Base-by-base conservation (phyloP, 1,139 yeast species). In the Geotrichum aggregatum region DNA sequence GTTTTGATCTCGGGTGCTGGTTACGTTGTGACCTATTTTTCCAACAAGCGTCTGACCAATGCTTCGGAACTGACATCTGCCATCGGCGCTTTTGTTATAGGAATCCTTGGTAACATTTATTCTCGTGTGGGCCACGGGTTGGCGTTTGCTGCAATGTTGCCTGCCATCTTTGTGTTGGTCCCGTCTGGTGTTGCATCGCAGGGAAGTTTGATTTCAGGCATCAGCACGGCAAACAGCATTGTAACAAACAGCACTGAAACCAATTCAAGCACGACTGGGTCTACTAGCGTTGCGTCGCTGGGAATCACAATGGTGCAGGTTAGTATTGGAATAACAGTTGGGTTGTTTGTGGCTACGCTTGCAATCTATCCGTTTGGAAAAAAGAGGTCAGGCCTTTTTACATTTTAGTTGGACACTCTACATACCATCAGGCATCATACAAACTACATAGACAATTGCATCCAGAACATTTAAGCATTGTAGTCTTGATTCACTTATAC, bases 121-220 rank as follows among this genome's bases (percentile, higher is more conserved):
- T 86, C 96, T 1, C 79, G 98, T 64, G 66, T 88, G 5, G 84
- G 92, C 63, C 87, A 84, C 64, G 96, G 96, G 14, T 79, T 91
- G 72, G 96, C 98, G 0, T 95, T 91, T 33, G 84, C 95, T 38
- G 95, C 96, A 3, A 91, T 91, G 95, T 71, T 91, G 54, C 98
- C 98, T 0, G 97, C 94, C 0, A 87, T 91, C 52, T 89, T 91
- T 64, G 95, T 89, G 3, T 95, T 85, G 67, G 98, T 91, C 44
- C 98, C 98, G 4, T 83, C 94, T 1, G 97, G 97, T 64, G 82
- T 91, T 54, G 96, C 98, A 0, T 82, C 95, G 0, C 92, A 88
- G 62, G 85, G 94, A 39, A 79, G 95, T 4, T 76, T 91, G 50
- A 76, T 89, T 21, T 77, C 94, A 0, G 98, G 98, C 50, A 77